Conservation (phyloP, 495 filamentous ascomycete species). For the Neurospora sp. region DNA sequence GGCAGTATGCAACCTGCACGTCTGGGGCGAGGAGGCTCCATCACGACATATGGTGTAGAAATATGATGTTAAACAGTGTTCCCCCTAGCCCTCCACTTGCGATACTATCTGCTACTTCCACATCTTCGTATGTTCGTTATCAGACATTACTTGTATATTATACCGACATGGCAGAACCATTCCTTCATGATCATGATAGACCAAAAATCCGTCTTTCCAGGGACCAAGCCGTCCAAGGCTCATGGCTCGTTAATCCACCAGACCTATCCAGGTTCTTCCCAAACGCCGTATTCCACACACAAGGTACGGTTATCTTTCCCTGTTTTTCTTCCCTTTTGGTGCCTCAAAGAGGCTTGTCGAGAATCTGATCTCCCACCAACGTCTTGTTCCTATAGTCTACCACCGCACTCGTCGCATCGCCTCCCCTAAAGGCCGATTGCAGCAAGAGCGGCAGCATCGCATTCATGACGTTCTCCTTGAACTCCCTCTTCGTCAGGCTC, state of each 20-base stretch:
- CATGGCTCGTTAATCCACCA: not conserved
- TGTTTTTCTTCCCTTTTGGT: not conserved
- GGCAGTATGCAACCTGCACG: not conserved
- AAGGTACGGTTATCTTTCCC: not conserved
- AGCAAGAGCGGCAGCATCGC: slow-evolving; percentile 15
- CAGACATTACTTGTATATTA: not conserved
- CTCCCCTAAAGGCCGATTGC: slow-evolving; percentile 8
- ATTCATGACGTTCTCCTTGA: slow-evolving; percentile 13
- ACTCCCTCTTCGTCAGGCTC: slow-evolving; percentile 9
- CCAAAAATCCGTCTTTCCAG: not conserved
- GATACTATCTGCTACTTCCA: not conserved
- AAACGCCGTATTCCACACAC: not conserved
- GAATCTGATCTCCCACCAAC: slow-evolving; percentile 11
- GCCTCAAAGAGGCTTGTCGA: slow-evolving; percentile 1
- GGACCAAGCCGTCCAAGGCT: not conserved
- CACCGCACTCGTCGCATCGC: slow-evolving; percentile 1
- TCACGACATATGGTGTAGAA: not conserved
- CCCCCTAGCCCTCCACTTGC: not conserved
- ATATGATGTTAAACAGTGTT: not conserved
- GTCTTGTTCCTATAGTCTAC: slow-evolving; percentile 11
- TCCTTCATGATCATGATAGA: not conserved
- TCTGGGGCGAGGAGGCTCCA: not conserved
- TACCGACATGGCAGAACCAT: not conserved
- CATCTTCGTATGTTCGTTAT: not conserved
- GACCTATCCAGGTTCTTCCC: not conserved